Evolutionary conservation across 352 stramenopile species (phyloP), one percentile per base, ranked within the genome.

Genomic region (Labyrinthula sp.): DNA sequence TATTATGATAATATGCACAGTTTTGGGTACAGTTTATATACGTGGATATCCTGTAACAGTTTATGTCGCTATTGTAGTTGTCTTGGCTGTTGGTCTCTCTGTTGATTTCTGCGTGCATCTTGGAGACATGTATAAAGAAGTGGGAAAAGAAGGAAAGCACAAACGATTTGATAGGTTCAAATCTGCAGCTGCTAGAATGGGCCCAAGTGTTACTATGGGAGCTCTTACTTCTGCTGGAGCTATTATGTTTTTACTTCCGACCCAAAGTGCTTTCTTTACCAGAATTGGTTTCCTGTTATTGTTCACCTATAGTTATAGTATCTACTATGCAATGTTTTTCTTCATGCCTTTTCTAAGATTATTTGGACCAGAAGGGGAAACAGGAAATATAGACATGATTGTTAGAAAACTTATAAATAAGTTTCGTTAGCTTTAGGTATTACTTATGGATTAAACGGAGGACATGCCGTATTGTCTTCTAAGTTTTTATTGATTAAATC

Each of bases 51-150:
- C 28, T 9, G 35, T 66, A 1, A 58, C 57, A 17, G 43, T 66
- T 27, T 40, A 31, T 1, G 58, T 66, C 34, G 37, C 36, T 15
- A 47, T 66, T 30, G 52, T 55, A 8, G 47, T 24, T 7, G 56
- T 66, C 34, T 63, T 66, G 31, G 54, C 65, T 20, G 41, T 66
- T 26, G 60, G 60, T 29, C 45, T 66, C 38, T 33, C 23, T 5
- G 60, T 66, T 3, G 60, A 66, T 41, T 65, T 64, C 38, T 48
- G 40, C 15, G 37, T 64, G 10, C 57, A 64, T 1, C 22, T 56
- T 3, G 60, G 47, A 2, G 48, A 61, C 38, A 58, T 59, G 38
- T 66, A 63, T 45, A 30, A 45, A 21, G 38, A 65, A 9, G 50
- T 38, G 17, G 30, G 35, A 18, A 21, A 48, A 4, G 33, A 61